phyloP scores from a whole-genome alignment of 164 flowering plant species.

The Aristolochia californica region DNA sequence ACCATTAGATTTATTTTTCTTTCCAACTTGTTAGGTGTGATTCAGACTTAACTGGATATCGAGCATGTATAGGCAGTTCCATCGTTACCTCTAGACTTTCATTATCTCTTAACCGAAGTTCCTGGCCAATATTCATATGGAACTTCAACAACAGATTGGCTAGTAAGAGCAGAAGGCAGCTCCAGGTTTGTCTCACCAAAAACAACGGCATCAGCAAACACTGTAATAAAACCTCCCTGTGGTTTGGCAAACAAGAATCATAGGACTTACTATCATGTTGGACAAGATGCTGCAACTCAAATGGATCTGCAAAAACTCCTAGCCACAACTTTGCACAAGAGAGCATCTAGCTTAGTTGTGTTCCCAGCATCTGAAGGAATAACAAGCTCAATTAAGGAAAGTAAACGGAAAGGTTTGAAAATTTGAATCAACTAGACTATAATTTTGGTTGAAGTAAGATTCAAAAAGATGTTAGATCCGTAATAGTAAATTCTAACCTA shows the following conservation, averaged over 20 bases:
- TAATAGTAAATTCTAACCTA: too few species aligned
- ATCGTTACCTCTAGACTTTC: conserved; percentile 32
- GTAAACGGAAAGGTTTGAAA: conserved; percentile 32
- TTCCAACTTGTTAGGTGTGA: neutral
- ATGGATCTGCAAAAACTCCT: conserved; percentile 93
- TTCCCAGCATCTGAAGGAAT: conserved; percentile 11
- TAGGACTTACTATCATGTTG: conserved; percentile 50
- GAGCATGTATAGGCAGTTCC: conserved; percentile 74
- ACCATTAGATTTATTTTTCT: neutral
- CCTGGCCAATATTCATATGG: conserved; percentile 36
- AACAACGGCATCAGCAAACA: conserved; percentile 48
- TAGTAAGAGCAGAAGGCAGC: conserved; percentile 62
- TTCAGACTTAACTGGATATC: conserved; percentile 65
- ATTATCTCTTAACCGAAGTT: conserved; percentile 11
- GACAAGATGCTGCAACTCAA: conserved; percentile 81
- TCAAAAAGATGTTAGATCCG: conserved; percentile 31
- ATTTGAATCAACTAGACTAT: conserved; percentile 28
- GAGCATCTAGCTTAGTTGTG: conserved; percentile 12
- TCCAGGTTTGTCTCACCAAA: conserved; percentile 94
- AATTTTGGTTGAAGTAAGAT: conserved; percentile 39
- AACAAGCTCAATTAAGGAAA: conserved; percentile 33
- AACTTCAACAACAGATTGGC: conserved; percentile 64
- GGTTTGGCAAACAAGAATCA: neutral
- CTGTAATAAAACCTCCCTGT: conserved; percentile 25
- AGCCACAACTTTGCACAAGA: conserved; percentile 34